Evolutionary conservation across 176 grass and related monocot species (phyloP).

Genomic region (Saccharum spontaneum): DNA sequence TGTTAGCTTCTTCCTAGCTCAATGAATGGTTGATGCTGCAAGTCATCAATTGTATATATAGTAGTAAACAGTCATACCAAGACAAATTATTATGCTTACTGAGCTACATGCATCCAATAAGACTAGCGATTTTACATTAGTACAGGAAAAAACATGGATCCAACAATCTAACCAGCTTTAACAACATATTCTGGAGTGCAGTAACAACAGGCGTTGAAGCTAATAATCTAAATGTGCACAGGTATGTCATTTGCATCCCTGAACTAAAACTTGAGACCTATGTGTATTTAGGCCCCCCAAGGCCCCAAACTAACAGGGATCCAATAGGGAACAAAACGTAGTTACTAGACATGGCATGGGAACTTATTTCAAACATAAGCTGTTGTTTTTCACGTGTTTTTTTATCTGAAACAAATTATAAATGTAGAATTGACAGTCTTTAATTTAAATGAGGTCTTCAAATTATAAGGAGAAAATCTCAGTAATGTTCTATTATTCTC

Average conservation of each 20-base stretch:
- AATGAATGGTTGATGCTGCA: slow-evolving; percentile 12
- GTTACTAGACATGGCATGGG: not conserved
- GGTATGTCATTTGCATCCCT: not conserved
- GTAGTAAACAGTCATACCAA: not conserved
- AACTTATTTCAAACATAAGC: not conserved
- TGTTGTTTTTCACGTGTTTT: not conserved
- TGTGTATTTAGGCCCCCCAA: not conserved
- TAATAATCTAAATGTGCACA: not conserved
- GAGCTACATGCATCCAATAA: not conserved
- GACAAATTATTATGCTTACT: not conserved
- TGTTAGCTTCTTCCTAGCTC: slow-evolving; percentile 20
- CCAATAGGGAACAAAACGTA: not conserved
- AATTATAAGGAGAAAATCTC: not conserved
- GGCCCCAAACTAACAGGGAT: not conserved
- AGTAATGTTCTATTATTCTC: not conserved
- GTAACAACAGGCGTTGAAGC: not conserved
- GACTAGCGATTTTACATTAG: not conserved
- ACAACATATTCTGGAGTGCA: not conserved
- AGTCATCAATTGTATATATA: not conserved
- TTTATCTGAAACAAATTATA: slow-evolving; percentile 15
- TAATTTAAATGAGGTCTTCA: not conserved
- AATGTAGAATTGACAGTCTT: not conserved
- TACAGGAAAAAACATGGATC: not conserved
- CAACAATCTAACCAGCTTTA: slow-evolving; percentile 6
- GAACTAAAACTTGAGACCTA: not conserved